phyloP scores from a whole-genome alignment of 257 asterid genomes.

The Paraleonurus japonicus region DNA sequence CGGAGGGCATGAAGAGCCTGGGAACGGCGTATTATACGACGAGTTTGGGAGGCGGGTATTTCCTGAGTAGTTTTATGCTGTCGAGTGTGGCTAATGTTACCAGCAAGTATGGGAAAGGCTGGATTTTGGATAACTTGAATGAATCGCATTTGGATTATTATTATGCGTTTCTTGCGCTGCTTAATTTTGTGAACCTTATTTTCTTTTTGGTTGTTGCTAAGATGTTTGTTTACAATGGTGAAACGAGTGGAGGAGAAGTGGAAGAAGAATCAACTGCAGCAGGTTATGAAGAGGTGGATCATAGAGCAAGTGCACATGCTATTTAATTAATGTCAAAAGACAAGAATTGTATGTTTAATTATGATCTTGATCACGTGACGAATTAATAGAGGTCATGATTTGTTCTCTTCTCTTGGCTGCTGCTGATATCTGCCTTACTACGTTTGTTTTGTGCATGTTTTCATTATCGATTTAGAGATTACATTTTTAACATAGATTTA shows the following conservation, averaged over 20 bases:
- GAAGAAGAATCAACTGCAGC: background rate
- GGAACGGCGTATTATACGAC: conserved; percentile 76
- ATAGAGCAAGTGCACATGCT: background rate
- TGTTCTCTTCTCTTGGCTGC: too few species aligned
- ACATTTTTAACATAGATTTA: too few species aligned
- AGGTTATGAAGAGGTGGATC: background rate
- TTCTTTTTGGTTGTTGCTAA: conserved; percentile 54
- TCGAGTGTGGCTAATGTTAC: conserved; percentile 58
- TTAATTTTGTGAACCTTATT: conserved; percentile 42
- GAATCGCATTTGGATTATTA: conserved; percentile 60
- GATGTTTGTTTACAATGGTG: conserved; percentile 42
- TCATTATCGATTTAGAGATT: too few species aligned
- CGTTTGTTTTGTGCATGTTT: too few species aligned
- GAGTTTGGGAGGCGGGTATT: conserved; percentile 60
- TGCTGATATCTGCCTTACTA: too few species aligned
- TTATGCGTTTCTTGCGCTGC: conserved; percentile 46
- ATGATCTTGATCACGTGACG: too few species aligned
- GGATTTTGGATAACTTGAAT: conserved; percentile 71
- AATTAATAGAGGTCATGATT: too few species aligned
- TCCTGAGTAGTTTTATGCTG: conserved; percentile 58
- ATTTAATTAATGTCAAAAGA: background rate
- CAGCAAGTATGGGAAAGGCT: conserved; percentile 48
- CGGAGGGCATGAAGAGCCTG: conserved; percentile 73
- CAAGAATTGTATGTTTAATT: too few species aligned
- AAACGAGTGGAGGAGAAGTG: background rate